Evolutionary conservation across 805 yeast genomes (phyloP).

Genomic region (Scheffersomyces lignosus): DNA sequence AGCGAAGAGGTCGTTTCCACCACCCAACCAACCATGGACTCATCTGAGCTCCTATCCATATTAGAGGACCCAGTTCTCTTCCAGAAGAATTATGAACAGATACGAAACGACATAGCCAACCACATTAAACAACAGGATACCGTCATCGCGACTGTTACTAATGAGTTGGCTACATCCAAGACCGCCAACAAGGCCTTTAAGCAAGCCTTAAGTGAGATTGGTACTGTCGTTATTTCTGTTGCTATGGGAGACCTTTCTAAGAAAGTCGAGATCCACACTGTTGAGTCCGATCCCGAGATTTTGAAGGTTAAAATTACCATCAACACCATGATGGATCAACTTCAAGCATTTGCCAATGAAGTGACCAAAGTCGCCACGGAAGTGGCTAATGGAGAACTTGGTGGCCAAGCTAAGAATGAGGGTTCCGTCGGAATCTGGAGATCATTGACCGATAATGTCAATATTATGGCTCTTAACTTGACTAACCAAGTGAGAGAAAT

Average conservation of each 20-base stretch:
- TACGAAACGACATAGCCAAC: constrained; percentile 30
- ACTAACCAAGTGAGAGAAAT: constrained; percentile 74
- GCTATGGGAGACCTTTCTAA: constrained; percentile 87
- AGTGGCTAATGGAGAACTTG: constrained; percentile 86
- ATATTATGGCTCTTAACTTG: constrained; percentile 83
- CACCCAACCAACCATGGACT: constrained; percentile 32
- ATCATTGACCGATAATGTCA: constrained; percentile 78
- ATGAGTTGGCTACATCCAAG: constrained; percentile 35
- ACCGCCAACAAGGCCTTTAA: constrained; percentile 69
- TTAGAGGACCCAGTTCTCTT: constrained; percentile 41
- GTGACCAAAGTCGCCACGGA: constrained; percentile 86
- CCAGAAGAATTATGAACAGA: constrained; percentile 23
- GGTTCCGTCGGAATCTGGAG: constrained; percentile 92
- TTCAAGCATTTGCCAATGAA: constrained; percentile 77
- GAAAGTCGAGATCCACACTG: constrained; percentile 71
- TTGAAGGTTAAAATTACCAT: constrained; percentile 77
- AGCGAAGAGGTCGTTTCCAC: too few species aligned
- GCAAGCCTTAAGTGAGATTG: constrained; percentile 73
- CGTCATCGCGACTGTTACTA: constrained; percentile 19
- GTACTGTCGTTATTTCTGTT: constrained; percentile 83
- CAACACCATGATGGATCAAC: constrained; percentile 86
- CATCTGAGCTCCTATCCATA: constrained; percentile 30
- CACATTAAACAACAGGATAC: constrained; percentile 32
- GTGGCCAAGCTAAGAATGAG: constrained; percentile 83
- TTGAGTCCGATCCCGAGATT: constrained; percentile 77